Conservation (phyloP, 2,329 filamentous ascomycete species). For the Orbilia quercus region DNA sequence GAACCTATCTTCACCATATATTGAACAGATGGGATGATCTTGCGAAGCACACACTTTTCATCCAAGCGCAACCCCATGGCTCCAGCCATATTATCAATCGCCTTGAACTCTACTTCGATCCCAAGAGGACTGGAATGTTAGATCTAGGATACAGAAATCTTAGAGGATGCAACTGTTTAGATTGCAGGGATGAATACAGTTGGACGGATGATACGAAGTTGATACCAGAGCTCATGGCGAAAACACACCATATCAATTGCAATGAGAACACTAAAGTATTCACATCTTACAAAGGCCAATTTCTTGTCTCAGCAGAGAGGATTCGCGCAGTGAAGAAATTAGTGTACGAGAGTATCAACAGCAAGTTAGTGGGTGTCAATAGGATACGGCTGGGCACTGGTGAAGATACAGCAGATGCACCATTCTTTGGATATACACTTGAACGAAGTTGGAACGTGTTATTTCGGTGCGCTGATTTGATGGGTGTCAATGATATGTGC, state of each 20-base stretch:
- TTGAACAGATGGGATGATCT: conserved; percentile 64
- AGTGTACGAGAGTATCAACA: conserved; percentile 62
- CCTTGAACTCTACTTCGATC: conserved; percentile 63
- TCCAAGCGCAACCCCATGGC: conserved; percentile 66
- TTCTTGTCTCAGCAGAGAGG: conserved; percentile 65
- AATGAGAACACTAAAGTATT: conserved; percentile 61
- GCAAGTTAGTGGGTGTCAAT: conserved; percentile 57
- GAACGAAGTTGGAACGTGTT: conserved; percentile 59
- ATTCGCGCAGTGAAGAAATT: conserved; percentile 63
- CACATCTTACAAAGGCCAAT: conserved; percentile 66
- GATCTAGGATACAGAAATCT: conserved; percentile 63
- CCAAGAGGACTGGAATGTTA: conserved; percentile 65
- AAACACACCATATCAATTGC: conserved; percentile 59
- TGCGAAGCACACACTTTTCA: conserved; percentile 66
- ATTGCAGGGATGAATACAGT: conserved; percentile 64
- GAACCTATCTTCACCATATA: conserved; percentile 67
- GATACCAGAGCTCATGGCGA: conserved; percentile 63
- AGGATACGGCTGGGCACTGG: conserved; percentile 29
- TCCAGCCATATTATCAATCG: conserved; percentile 62
- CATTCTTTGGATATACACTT: conserved; percentile 57
- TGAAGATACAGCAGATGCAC: conserved; percentile 48
- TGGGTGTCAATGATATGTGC: conserved; percentile 28
- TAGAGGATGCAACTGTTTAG: conserved; percentile 63
- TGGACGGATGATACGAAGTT: conserved; percentile 64
- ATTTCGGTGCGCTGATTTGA: conserved; percentile 57